Conservation (phyloP, 371 early-diverging fungal species). For the Blakeslea trispora region DNA sequence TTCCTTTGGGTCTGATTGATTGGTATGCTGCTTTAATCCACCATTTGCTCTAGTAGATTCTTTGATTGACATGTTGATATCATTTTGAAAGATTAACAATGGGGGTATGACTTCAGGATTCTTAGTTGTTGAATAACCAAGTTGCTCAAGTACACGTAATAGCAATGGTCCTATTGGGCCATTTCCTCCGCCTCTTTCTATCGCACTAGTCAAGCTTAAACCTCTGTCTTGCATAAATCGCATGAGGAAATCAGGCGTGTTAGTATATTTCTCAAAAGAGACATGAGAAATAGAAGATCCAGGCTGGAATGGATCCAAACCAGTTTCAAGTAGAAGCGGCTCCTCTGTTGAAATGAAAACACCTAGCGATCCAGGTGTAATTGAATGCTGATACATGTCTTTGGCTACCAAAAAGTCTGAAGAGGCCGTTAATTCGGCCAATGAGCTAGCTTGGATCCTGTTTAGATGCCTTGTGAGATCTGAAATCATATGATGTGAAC, state of each 20-base stretch:
- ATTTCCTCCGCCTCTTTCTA: conserved; percentile 14
- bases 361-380: conserved; percentile 10
- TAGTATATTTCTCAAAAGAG: conserved; percentile 35
- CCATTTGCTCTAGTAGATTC: not conserved
- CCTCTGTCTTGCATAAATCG: conserved; percentile 41
- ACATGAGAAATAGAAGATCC: conserved; percentile 61
- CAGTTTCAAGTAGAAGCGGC: conserved; percentile 33
- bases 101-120: conserved; percentile 11
- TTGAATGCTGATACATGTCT: conserved; percentile 16
- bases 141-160: conserved; percentile 29
- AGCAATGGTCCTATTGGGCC: conserved; percentile 43
- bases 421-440: conserved; percentile 8
- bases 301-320: conserved; percentile 31
- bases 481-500: conserved; percentile 1
- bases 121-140: conserved; percentile 33
- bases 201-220: conserved; percentile 19
- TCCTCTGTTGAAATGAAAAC: conserved; percentile 11
- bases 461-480: conserved; percentile 13
- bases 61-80: not conserved
- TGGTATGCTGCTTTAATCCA: not conserved
- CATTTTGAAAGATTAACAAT: not conserved
- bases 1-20: not conserved
- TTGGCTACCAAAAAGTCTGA: conserved; percentile 15
- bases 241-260: conserved; percentile 60
- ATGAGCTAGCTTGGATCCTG: conserved; percentile 6